Percentiles rank a stretch among this genome's conserved stretches.
phyloP scores from a whole-genome alignment of 225 moss, liverwort and hornwort genomes.

The Bryum argenteum region DNA sequence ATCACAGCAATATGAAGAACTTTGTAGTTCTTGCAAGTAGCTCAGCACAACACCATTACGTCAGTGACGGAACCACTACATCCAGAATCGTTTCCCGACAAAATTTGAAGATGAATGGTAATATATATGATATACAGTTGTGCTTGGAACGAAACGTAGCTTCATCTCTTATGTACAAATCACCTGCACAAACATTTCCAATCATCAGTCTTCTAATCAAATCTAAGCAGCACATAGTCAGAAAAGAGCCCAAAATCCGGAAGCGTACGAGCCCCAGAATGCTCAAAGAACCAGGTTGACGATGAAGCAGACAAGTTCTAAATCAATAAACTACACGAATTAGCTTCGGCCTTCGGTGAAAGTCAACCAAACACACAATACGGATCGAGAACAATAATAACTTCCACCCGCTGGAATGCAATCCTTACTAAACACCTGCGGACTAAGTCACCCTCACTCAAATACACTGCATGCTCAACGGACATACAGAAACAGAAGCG shows the following conservation, averaged over 20 bases:
- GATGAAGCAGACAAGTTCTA: background rate
- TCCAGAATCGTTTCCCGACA: conserved; percentile 37
- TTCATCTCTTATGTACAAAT: conserved; percentile 45
- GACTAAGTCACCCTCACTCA: conserved; percentile 2
- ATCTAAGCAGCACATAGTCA: background rate
- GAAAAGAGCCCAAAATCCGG: conserved; percentile 9
- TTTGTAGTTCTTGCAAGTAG: conserved; percentile 47
- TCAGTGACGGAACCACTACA: conserved; percentile 40
- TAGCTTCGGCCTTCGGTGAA: conserved; percentile 1
- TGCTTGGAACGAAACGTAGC: conserved; percentile 44
- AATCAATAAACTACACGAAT: conserved; percentile 1
- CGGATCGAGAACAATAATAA: conserved; percentile 19
- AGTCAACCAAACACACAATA: conserved; percentile 12
- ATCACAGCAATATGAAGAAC: conserved; percentile 49
- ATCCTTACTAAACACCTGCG: conserved; percentile 8
- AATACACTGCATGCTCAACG: conserved; percentile 12
- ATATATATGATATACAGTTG: conserved; percentile 46
- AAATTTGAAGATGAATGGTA: conserved; percentile 46
- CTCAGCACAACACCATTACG: conserved; percentile 50
- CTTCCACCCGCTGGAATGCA: conserved; percentile 5
- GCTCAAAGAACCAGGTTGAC: conserved; percentile 13
- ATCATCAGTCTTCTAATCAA: conserved; percentile 45
- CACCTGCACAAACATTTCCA: conserved; percentile 66
- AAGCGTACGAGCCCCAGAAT: conserved; percentile 11
- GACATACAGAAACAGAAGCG: conserved; percentile 14